These are phyloP conservation scores for Kurtzmaniella natalensis DNA, from an alignment of 1,139 yeast species.

Conservation along the genomic window DNA sequence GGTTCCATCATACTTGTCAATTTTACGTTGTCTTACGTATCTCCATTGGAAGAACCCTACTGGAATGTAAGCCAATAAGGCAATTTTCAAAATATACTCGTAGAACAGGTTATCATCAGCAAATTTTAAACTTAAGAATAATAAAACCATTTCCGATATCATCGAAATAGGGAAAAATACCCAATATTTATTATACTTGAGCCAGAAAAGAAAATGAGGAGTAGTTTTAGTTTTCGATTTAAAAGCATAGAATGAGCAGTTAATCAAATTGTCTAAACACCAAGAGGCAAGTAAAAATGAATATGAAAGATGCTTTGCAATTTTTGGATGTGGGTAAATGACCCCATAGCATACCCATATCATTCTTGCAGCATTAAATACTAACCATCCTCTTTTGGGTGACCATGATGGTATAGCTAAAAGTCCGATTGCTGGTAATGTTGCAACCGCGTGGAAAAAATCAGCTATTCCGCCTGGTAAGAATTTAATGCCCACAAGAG, in stretches of 20 bases:
- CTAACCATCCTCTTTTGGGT: conserved; percentile 22
- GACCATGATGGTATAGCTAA: conserved; percentile 19
- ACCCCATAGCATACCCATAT: conserved; percentile 43
- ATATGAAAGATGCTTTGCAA: conserved; percentile 47
- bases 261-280: conserved; percentile 39
- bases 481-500: conserved; percentile 57
- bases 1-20: conserved; percentile 19
- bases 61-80: conserved; percentile 33
- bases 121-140: conserved; percentile 47
- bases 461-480: conserved; percentile 70
- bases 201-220: conserved; percentile 30
- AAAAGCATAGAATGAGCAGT: conserved; percentile 46
- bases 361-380: conserved; percentile 30
- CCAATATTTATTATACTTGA: conserved; percentile 38
- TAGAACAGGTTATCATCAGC: conserved; percentile 30
- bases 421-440: conserved; percentile 29
- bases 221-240: conserved; percentile 36
- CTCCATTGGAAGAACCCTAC: conserved; percentile 34
- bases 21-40: conserved; percentile 22
- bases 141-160: conserved; percentile 48
- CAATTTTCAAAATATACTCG: conserved; percentile 23
- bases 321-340: conserved; percentile 43
- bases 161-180: conserved; percentile 43
- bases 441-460: conserved; percentile 47
- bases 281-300: conserved; percentile 45